A percentile compares a stretch with the other conserved stretches of the same genome.
Evolutionary conservation across 495 filamentous ascomycete genomes (phyloP).

Genomic region (Daldinia caldariorum): DNA sequence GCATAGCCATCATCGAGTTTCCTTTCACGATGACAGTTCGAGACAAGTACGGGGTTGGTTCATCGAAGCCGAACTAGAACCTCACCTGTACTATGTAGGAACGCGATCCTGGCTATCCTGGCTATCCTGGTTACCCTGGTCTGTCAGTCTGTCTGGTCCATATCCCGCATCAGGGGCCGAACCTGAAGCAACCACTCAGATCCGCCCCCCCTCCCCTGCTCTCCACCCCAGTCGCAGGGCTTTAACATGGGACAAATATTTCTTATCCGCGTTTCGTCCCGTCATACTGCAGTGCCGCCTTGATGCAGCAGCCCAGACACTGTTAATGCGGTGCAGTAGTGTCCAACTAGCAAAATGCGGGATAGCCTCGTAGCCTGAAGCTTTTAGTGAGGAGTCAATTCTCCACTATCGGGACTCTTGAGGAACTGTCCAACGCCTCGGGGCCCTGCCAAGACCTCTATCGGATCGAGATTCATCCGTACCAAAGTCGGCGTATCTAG

Average conservation of each 20-base stretch:
- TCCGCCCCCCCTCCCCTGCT: conserved; percentile 7
- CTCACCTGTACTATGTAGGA: conserved; percentile 18
- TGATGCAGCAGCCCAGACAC: conserved; percentile 35
- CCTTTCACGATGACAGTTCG: conserved; percentile 17
- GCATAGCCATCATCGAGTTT: conserved; percentile 14
- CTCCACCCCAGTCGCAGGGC: conserved; percentile 1
- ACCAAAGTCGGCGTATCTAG: conserved; percentile 9
- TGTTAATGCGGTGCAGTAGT: conserved; percentile 11
- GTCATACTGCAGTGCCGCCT: conserved; percentile 24
- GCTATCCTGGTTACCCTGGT: conserved; percentile 35
- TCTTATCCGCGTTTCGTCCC: conserved; percentile 32
- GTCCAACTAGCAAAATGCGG: conserved; percentile 14
- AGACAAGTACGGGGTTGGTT: conserved; percentile 27
- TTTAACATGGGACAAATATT: conserved; percentile 34
- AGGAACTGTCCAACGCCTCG: conserved; percentile 33
- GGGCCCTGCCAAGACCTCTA: conserved; percentile 33
- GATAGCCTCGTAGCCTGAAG: conserved; percentile 19
- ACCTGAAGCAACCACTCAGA: conserved; percentile 43
- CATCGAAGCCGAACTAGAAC: conserved; percentile 15
- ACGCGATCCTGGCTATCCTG: conserved; percentile 34
- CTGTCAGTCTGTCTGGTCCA: too few relatives aligned
- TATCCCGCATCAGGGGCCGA: conserved; percentile 36
- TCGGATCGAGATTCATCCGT: conserved; percentile 24
- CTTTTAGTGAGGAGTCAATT: conserved; percentile 17
- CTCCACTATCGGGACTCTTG: conserved; percentile 21